phyloP scores from a whole-genome alignment of 208 protist genomes.

The Trypanosoma melophagium region DNA sequence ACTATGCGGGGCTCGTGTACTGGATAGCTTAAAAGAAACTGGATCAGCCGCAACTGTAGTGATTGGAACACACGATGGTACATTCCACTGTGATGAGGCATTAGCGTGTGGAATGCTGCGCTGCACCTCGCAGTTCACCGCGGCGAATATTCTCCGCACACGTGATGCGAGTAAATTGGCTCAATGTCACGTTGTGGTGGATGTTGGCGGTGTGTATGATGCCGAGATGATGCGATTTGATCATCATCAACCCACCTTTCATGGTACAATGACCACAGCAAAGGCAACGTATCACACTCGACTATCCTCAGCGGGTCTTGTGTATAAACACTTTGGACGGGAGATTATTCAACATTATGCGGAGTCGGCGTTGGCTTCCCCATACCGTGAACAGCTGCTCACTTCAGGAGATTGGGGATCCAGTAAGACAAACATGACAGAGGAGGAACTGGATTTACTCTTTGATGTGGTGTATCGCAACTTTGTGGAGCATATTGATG shows the following conservation, averaged over 20 bases:
- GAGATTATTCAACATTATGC: conserved; percentile 85
- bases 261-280: conserved; percentile 81
- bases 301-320: conserved; percentile 90
- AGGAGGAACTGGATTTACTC: conserved; percentile 62
- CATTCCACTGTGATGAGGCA: conserved; percentile 96
- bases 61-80: conserved; percentile 93
- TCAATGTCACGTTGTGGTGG: conserved; percentile 87
- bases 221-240: conserved; percentile 82
- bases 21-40: conserved; percentile 33
- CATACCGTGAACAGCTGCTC: conserved; percentile 42
- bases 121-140: conserved; percentile 54
- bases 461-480: conserved; percentile 82
- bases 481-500: conserved; percentile 94
- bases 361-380: conserved; percentile 36
- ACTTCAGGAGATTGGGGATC: conserved; percentile 40
- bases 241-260: conserved; percentile 95
- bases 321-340: conserved; percentile 95
- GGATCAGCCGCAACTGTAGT: conserved; percentile 25
- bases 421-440: conserved; percentile 33
- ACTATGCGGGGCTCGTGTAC: conserved; percentile 51
- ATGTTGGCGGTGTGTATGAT: conserved; percentile 96
- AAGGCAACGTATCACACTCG: conserved; percentile 77
- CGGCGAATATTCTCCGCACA: conserved; percentile 77
- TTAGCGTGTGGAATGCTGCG: conserved; percentile 91
- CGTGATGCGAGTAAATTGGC: conserved; percentile 79